A percentile compares a stretch with the other conserved stretches of the same genome.
Conservation (phyloP, 176 grass and related monocot genomes). For the Panicum miliaceum region DNA sequence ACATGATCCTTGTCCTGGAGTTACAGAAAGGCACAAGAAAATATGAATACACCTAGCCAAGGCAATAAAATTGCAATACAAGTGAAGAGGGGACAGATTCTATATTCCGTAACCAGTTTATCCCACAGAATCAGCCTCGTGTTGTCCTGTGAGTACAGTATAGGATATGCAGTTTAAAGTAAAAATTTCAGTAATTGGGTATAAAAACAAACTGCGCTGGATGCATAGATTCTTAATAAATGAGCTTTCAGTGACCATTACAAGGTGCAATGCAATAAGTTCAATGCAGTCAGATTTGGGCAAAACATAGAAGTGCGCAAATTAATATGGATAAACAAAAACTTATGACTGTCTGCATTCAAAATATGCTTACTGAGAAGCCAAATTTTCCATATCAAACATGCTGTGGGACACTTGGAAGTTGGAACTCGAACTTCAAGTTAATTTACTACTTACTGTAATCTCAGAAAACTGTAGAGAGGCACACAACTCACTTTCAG, state of each 20-base stretch:
- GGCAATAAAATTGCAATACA: constrained; percentile 16
- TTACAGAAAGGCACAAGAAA: constrained; percentile 6
- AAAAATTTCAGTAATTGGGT: not conserved
- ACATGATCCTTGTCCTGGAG: not conserved
- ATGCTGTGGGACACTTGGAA: not conserved
- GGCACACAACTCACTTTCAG: not conserved
- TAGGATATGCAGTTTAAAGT: not conserved
- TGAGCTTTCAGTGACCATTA: not conserved
- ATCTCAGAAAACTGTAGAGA: not conserved
- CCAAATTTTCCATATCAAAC: not conserved
- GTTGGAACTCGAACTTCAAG: not conserved
- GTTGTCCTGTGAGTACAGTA: not conserved
- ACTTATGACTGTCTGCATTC: not conserved
- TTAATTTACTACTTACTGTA: constrained; percentile 1
- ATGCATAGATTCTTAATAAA: not conserved
- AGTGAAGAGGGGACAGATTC: not conserved
- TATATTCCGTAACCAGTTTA: not conserved
- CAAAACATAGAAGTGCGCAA: not conserved
- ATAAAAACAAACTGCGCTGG: not conserved
- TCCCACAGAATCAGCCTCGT: not conserved
- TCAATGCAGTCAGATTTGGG: not conserved
- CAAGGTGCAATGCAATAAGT: not conserved
- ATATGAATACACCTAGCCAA: not conserved
- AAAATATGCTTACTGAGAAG: not conserved
- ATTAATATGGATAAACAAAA: not conserved